phyloP scores from a whole-genome alignment of 2,329 filamentous ascomycete species.

The Trichoderma citrinoviride region DNA sequence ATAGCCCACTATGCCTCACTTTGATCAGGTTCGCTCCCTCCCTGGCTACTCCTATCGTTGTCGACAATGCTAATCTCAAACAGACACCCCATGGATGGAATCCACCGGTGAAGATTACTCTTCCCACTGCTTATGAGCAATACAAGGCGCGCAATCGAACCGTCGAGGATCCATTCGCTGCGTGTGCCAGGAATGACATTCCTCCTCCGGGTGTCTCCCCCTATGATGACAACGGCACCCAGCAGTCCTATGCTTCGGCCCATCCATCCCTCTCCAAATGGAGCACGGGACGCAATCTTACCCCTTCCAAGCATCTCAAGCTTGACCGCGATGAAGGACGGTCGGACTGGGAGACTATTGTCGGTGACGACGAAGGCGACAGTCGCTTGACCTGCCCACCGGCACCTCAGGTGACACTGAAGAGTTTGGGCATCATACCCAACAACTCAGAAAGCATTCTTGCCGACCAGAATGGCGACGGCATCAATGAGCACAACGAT shows the following conservation, averaged over 20 bases:
- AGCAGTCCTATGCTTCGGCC: constrained; percentile 1
- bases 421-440: background rate
- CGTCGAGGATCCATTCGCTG: background rate
- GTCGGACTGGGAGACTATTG: constrained; percentile 36
- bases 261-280: constrained; percentile 6
- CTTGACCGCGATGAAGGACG: constrained; percentile 25
- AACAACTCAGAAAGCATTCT: no score
- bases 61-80: background rate
- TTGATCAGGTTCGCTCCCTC: background rate
- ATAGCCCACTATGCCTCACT: constrained; percentile 7
- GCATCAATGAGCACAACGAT: background rate
- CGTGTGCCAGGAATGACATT: constrained; percentile 7
- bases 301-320: background rate
- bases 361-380: constrained; percentile 29
- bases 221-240: background rate
- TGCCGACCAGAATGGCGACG: background rate
- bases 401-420: background rate
- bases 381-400: background rate
- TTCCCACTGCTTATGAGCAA: constrained; percentile 2
- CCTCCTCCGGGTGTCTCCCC: constrained; percentile 7
- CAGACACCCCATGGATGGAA: constrained; percentile 15
- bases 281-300: background rate
- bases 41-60: background rate
- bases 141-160: background rate
- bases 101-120: background rate